Conservation (phyloP, 2,329 filamentous ascomycete species). For the Ceratocystis cubensis region DNA sequence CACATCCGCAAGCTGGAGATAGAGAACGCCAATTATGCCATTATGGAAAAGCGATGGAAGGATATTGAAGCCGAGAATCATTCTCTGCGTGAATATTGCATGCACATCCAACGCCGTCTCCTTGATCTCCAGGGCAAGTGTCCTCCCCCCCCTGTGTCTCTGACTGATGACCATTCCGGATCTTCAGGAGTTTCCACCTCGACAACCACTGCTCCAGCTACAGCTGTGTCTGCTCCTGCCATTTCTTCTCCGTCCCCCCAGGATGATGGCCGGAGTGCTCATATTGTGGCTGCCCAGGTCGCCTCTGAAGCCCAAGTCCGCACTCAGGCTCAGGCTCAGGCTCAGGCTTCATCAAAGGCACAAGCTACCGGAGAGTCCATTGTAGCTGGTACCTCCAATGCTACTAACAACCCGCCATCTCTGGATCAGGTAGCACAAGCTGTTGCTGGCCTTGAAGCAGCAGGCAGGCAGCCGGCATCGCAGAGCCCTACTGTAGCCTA, state of each 20-base stretch:
- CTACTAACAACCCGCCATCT: constrained; percentile 29
- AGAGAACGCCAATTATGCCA: constrained; percentile 69
- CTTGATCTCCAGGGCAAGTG: constrained; percentile 73
- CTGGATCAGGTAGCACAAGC: constrained; percentile 42
- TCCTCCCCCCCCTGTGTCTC: constrained; percentile 56
- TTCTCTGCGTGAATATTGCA: constrained; percentile 79
- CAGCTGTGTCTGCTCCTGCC: neutral
- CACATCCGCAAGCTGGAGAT: constrained; percentile 97
- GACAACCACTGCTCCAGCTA: neutral
- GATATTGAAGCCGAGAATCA: constrained; percentile 80
- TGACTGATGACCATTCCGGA: constrained; percentile 6
- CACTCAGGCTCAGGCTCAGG: constrained; percentile 21
- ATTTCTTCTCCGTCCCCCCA: neutral
- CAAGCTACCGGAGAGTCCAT: constrained; percentile 31
- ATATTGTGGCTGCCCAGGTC: constrained; percentile 1
- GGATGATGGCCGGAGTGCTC: neutral
- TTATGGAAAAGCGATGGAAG: constrained; percentile 67
- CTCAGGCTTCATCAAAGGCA: constrained; percentile 33
- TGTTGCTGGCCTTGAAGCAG: constrained; percentile 33
- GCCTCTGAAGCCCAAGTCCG: constrained; percentile 1
- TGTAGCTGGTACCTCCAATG: constrained; percentile 17
- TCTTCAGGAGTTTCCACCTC: neutral
- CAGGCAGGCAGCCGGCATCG: constrained; percentile 27
- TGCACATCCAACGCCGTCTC: constrained; percentile 75
- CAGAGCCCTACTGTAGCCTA: constrained; percentile 1